Conservation (phyloP, 805 yeast genomes). For the Tetrapisispora taiwanensis region DNA sequence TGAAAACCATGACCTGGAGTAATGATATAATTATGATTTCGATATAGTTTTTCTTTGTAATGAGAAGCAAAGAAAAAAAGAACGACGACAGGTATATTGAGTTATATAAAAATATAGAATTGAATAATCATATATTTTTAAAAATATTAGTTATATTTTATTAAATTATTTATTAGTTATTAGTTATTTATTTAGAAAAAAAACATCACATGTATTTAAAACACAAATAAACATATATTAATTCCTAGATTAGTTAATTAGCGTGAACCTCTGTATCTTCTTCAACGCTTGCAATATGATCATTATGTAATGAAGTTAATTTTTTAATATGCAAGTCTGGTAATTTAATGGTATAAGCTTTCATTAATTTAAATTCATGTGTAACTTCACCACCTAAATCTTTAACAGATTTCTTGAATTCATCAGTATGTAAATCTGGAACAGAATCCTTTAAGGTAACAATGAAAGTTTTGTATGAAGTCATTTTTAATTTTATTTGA, state of each 20-base stretch:
- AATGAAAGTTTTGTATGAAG: constrained; percentile 1
- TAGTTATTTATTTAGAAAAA: too few species aligned
- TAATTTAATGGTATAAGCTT: constrained; percentile 37
- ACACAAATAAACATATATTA: too few species aligned
- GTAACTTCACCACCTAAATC: constrained; percentile 35
- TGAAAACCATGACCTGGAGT: too few species aligned
- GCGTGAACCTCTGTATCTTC: constrained; percentile 5
- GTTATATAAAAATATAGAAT: too few species aligned
- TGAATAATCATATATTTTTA: too few species aligned
- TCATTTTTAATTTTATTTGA: not conserved
- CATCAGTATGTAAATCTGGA: constrained; percentile 6
- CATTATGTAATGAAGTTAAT: constrained; percentile 2
- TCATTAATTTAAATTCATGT: constrained; percentile 38
- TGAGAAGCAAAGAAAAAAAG: too few species aligned
- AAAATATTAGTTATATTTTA: too few species aligned
- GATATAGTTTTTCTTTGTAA: too few species aligned
- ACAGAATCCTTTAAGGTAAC: constrained; percentile 5
- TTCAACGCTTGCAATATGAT: constrained; percentile 3
- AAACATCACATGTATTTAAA: too few species aligned
- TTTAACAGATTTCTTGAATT: constrained; percentile 28
- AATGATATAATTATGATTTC: too few species aligned
- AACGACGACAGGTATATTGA: too few species aligned
- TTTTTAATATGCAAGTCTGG: constrained; percentile 19
- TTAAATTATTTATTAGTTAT: too few species aligned
- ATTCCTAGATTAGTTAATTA: constrained; percentile 13